phyloP scores from a whole-genome alignment of 1,284 basidiomycete species.

The Cutaneotrichosporon spelunceum region DNA sequence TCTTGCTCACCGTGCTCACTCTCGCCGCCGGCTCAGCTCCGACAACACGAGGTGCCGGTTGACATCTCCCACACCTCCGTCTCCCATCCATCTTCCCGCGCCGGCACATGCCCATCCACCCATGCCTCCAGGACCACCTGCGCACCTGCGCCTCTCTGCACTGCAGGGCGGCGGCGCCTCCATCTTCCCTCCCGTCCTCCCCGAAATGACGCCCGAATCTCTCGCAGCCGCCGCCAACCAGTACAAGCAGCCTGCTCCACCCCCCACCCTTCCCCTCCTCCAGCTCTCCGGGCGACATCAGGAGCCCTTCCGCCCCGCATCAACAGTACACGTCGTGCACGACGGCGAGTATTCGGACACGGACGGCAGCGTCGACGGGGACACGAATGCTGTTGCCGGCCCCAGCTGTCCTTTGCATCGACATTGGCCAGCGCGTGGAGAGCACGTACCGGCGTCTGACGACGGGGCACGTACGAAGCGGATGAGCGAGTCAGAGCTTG shows the following conservation, averaged over 20 bases:
- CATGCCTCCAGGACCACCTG: constrained; percentile 15
- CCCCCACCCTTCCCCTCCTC: constrained; percentile 41
- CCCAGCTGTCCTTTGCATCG: constrained; percentile 28
- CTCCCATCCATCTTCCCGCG: not conserved
- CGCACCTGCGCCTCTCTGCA: constrained; percentile 21
- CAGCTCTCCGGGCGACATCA: constrained; percentile 43
- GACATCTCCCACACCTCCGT: not conserved
- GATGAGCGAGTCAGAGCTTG: constrained; percentile 43
- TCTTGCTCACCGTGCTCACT: not conserved
- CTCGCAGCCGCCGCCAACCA: constrained; percentile 36
- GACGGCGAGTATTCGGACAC: constrained; percentile 5
- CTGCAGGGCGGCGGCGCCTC: constrained; percentile 12
- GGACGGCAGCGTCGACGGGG: constrained; percentile 10
- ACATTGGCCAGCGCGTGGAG: constrained; percentile 35
- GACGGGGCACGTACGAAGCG: constrained; percentile 30
- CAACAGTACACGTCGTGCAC: constrained; percentile 9
- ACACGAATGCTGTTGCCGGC: constrained; percentile 13
- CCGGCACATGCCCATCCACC: constrained; percentile 2
- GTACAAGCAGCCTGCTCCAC: constrained; percentile 46
- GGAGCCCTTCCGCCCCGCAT: constrained; percentile 26
- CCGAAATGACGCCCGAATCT: constrained; percentile 16
- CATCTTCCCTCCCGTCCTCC: constrained; percentile 18
- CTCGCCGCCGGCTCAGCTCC: not conserved
- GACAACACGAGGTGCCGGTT: not conserved
- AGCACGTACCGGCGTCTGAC: constrained; percentile 26